A percentile compares a stretch with the other conserved stretches of the same genome.
These are phyloP conservation scores for Baorangia bicolor DNA, from an alignment of 768 basidiomycete species.

Conservation along the genomic window DNA sequence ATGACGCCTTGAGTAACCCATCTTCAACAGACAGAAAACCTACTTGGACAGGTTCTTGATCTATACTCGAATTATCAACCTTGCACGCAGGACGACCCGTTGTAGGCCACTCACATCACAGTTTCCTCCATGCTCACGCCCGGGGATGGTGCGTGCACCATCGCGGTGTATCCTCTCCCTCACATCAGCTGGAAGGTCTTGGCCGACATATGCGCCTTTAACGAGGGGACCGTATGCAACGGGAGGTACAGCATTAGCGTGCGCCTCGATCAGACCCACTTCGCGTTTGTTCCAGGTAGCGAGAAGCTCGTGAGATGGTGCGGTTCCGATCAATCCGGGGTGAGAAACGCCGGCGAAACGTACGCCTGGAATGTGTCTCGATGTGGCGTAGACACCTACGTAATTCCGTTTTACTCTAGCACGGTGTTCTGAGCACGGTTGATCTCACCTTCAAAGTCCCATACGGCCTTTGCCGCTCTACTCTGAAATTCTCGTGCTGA, in stretches of 20 bases:
- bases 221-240: constrained; percentile 65
- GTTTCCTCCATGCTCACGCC: constrained; percentile 78
- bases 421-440: neutral
- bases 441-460: constrained; percentile 65
- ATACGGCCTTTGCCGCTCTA: constrained; percentile 74
- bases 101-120: constrained; percentile 51
- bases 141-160: constrained; percentile 74
- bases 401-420: constrained; percentile 17
- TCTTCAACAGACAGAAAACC: neutral
- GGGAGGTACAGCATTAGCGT: constrained; percentile 53
- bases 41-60: constrained; percentile 75
- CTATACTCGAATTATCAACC: constrained; percentile 33
- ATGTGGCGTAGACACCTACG: constrained; percentile 73
- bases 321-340: constrained; percentile 75
- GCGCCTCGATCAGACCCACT: constrained; percentile 55
- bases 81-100: neutral
- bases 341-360: constrained; percentile 77
- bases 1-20: neutral
- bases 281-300: constrained; percentile 77
- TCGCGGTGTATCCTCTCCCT: constrained; percentile 56
- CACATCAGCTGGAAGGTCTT: constrained; percentile 50
- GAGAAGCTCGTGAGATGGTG: constrained; percentile 70
- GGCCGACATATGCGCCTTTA: constrained; percentile 66
- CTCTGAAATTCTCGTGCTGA: constrained; percentile 66
- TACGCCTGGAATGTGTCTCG: constrained; percentile 76